phyloP scores from a whole-genome alignment of 73 alveolate species.

The Stentor coeruleus region DNA sequence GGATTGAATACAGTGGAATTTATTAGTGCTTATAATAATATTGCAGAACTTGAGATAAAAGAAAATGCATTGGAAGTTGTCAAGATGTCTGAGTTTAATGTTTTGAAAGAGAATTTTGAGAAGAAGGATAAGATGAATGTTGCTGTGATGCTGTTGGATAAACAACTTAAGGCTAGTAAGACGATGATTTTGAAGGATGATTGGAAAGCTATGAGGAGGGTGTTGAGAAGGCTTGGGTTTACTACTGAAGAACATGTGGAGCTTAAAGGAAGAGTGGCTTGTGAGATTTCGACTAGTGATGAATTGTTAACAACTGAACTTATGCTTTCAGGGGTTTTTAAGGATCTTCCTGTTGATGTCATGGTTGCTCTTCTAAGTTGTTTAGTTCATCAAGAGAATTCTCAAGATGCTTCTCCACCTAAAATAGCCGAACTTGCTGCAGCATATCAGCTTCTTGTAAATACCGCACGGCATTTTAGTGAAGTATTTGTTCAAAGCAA shows the following conservation, averaged over 20 bases:
- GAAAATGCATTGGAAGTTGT: background rate
- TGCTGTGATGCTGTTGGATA: constrained; percentile 14
- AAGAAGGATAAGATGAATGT: background rate
- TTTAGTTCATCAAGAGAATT: constrained; percentile 72
- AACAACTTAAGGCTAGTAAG: constrained; percentile 24
- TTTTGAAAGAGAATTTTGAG: background rate
- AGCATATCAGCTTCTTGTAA: constrained; percentile 35
- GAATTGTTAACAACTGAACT: constrained; percentile 92
- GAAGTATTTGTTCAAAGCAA: constrained; percentile 81
- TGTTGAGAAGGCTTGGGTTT: constrained; percentile 92
- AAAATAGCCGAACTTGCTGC: constrained; percentile 59
- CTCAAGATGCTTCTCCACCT: constrained; percentile 46
- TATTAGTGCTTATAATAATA: background rate
- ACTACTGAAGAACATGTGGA: constrained; percentile 84
- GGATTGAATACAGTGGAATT: constrained; percentile 77
- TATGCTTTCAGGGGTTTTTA: constrained; percentile 78
- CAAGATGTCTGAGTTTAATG: background rate
- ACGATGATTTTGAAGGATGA: constrained; percentile 92
- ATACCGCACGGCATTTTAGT: constrained; percentile 74
- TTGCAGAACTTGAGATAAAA: background rate
- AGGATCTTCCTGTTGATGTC: constrained; percentile 68
- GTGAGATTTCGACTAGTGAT: constrained; percentile 96
- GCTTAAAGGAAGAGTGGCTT: constrained; percentile 98
- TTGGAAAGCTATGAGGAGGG: constrained; percentile 96
- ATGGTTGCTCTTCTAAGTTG: constrained; percentile 90